Conservation (phyloP, 192 early-diverging fungal species). For the Coemansia asiatica region DNA sequence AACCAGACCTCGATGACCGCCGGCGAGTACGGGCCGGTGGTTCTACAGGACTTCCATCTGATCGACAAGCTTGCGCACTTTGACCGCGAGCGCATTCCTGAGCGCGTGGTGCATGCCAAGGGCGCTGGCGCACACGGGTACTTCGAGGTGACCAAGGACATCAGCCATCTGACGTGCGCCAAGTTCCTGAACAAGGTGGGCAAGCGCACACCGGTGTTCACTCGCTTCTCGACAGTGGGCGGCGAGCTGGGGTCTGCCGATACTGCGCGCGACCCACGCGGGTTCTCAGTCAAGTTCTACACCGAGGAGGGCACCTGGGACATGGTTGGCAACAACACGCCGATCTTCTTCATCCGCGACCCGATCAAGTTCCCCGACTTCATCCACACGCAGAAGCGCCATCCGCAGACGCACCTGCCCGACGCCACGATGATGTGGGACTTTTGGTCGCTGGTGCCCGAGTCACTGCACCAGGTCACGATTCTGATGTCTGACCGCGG, state of each 20-base stretch:
- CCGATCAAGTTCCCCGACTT: conserved; percentile 80
- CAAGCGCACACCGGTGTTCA: conserved; percentile 79
- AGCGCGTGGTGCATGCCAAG: conserved; percentile 86
- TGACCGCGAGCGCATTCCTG: conserved; percentile 83
- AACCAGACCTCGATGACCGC: conserved; percentile 74
- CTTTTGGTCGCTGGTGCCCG: conserved; percentile 74
- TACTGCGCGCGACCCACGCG: conserved; percentile 77
- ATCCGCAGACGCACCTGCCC: conserved; percentile 73
- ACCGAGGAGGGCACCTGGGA: conserved; percentile 88
- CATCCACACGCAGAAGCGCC: conserved; percentile 82
- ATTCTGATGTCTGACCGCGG: conserved; percentile 84
- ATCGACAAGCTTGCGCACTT: conserved; percentile 82
- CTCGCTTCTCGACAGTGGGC: conserved; percentile 78
- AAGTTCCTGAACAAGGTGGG: conserved; percentile 70
- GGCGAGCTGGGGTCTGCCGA: conserved; percentile 75
- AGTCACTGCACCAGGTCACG: conserved; percentile 77
- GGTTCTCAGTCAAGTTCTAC: conserved; percentile 83
- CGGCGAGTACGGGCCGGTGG: conserved; percentile 64
- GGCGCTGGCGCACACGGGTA: conserved; percentile 82
- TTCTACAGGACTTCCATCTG: conserved; percentile 73
- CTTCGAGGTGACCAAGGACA: conserved; percentile 76
- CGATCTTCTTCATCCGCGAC: conserved; percentile 82
- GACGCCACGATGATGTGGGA: conserved; percentile 77
- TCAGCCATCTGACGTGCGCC: conserved; percentile 68
- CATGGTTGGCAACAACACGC: conserved; percentile 85